phyloP scores from a whole-genome alignment of 1,284 basidiomycete genomes.

The Cryptococcus sp. region DNA sequence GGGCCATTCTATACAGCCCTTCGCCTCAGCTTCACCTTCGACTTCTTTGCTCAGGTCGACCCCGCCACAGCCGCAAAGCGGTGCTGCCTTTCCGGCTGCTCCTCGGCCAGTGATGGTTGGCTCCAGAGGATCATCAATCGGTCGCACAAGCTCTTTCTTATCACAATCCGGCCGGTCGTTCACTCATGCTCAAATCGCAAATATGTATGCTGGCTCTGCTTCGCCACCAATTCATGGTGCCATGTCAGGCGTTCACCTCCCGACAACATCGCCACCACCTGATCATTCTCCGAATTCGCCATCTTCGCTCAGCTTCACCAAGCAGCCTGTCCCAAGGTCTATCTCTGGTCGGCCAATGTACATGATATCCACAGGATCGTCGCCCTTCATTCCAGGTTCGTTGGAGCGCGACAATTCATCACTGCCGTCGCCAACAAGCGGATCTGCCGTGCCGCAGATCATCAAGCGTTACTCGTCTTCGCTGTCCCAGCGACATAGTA shows the following conservation, averaged over 20 bases:
- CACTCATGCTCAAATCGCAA: constrained; percentile 50
- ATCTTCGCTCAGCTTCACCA: constrained; percentile 40
- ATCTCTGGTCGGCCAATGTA: constrained; percentile 28
- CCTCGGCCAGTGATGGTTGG: constrained; percentile 15
- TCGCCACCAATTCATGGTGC: constrained; percentile 31
- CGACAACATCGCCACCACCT: constrained; percentile 18
- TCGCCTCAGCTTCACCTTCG: constrained; percentile 44
- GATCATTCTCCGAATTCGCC: constrained; percentile 30
- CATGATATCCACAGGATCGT: constrained; percentile 29
- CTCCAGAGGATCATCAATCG: constrained; percentile 35
- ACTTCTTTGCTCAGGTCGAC: constrained; percentile 40
- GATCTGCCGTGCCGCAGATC: constrained; percentile 25
- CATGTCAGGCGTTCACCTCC: constrained; percentile 24
- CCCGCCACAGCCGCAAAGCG: constrained; percentile 18
- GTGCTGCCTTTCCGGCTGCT: constrained; percentile 14
- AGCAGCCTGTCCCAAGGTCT: constrained; percentile 38
- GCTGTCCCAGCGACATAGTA: constrained; percentile 30
- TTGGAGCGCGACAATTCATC: constrained; percentile 29
- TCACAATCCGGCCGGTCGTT: constrained; percentile 52
- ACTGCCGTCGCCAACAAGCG: constrained; percentile 10
- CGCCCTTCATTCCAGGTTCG: constrained; percentile 43
- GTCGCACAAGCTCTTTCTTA: constrained; percentile 48
- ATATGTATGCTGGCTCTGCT: constrained; percentile 32
- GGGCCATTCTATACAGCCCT: constrained; percentile 48
- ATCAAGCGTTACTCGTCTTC: constrained; percentile 48